Conservation (phyloP, 2,329 filamentous ascomycete species). For the Botrytis aclada region DNA sequence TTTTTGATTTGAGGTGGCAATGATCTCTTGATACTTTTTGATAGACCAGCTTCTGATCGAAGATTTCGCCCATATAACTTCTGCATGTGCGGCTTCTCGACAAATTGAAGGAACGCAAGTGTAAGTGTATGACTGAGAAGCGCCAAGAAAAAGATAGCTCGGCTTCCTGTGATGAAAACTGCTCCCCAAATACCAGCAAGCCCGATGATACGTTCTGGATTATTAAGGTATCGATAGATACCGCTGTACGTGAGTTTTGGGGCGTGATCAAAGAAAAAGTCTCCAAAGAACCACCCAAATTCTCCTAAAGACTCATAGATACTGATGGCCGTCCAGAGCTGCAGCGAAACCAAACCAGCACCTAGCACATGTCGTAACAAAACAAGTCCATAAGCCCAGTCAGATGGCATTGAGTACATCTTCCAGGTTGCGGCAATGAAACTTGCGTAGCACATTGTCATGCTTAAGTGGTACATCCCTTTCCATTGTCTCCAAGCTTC, state of each 20-base stretch:
- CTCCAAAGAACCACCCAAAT: conserved; percentile 98
- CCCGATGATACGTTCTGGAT: conserved; percentile 90
- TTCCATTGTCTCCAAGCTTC: conserved; percentile 99
- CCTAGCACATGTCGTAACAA: conserved; percentile 86
- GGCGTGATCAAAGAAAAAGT: conserved; percentile 93
- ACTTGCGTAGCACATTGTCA: conserved; percentile 82
- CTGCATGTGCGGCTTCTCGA: conserved; percentile 97
- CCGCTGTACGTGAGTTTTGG: conserved; percentile 92
- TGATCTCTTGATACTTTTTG: conserved; percentile 84
- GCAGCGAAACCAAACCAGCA: conserved; percentile 73
- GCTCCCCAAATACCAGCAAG: conserved; percentile 94
- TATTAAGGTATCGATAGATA: conserved; percentile 97
- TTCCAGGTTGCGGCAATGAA: conserved; percentile 94
- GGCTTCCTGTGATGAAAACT: conserved; percentile 88
- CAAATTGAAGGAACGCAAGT: conserved; percentile 83
- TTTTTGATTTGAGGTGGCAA: conserved; percentile 79
- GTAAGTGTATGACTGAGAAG: conserved; percentile 82
- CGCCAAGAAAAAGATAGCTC: conserved; percentile 81
- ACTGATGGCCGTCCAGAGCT: conserved; percentile 88
- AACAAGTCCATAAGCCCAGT: conserved; percentile 85
- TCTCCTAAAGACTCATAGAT: conserved; percentile 95
- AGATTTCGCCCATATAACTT: conserved; percentile 88
- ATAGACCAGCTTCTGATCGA: conserved; percentile 82
- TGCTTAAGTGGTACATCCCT: conserved; percentile 88
- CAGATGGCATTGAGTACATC: conserved; percentile 82